phyloP scores from a whole-genome alignment of 1,284 basidiomycete genomes.

The Neolentinus lepideus region DNA sequence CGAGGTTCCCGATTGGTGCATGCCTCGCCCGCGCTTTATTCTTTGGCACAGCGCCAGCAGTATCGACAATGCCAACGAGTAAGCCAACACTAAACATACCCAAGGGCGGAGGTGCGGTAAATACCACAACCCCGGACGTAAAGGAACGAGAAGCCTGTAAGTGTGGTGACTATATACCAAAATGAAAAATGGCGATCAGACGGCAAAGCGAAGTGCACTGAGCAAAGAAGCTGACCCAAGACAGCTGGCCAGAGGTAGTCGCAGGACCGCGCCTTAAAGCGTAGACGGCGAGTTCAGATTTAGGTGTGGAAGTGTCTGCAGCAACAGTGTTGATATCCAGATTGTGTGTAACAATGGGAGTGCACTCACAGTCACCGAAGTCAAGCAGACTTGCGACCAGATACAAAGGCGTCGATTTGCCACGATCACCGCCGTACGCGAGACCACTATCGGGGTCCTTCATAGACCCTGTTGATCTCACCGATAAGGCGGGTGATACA shows the following conservation, averaged over 20 bases:
- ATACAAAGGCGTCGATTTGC: conserved; percentile 27
- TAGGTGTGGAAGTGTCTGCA: conserved; percentile 41
- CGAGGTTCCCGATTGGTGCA: conserved; percentile 39
- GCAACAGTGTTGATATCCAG: conserved; percentile 6
- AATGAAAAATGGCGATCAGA: conserved; percentile 2
- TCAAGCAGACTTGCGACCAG: conserved; percentile 49
- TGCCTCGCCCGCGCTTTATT: conserved; percentile 29
- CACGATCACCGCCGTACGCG: not conserved
- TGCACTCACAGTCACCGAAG: conserved; percentile 51
- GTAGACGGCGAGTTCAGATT: conserved; percentile 37
- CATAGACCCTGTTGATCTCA: not conserved
- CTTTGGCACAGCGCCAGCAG: conserved; percentile 29
- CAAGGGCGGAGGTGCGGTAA: conserved; percentile 24
- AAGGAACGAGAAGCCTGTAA: conserved; percentile 33
- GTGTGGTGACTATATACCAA: conserved; percentile 9
- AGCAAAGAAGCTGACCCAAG: not conserved
- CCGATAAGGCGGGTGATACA: conserved; percentile 14
- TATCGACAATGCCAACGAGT: conserved; percentile 37
- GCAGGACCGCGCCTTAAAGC: conserved; percentile 22
- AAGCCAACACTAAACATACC: conserved; percentile 19
- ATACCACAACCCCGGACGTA: conserved; percentile 31
- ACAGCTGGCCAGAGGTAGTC: not conserved
- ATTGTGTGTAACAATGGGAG: conserved; percentile 4
- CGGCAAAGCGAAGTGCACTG: not conserved
- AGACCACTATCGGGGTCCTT: conserved; percentile 5